Base-by-base conservation (phyloP, 1,284 basidiomycete genomes). In the Sanguinoderma infundibulare region DNA sequence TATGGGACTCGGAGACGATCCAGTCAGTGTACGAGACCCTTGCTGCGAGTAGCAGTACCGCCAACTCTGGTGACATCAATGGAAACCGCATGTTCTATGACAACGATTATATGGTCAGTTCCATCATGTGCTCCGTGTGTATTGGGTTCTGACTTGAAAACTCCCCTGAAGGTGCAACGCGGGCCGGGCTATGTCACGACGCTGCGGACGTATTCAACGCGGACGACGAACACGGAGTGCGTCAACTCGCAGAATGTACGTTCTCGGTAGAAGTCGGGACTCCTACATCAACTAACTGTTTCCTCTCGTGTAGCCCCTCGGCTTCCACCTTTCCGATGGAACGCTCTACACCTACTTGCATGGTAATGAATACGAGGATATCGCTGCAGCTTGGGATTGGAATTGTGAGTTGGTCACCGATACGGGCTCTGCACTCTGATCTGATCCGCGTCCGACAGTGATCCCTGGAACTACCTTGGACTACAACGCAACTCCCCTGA, bases 371-470 rank as follows among this genome's bases (percentile, higher is more conserved):
- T 91, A 91, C 70, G 84, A 87, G 70, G 87, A 90, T 67, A 87
- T 90, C 34, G 77, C 81, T 9, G 87, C 84, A 0, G 79, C 83
- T 1, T 90, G 87, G 88, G 87, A 91, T 69, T 91, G 88, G 88
- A 83, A 89, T 67, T 75, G 89, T 73, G 49, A 57, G 72, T 66
- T 5, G 12, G 5, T 6, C 28, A 17, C 22, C 9, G 42, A 22
- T 20, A 40, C 15, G 6, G 12, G 12, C 20, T 32, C 40, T 20
- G 9, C n/a, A 12, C 9, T 8, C 3, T n/a, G 12, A 9, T n/a
- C 47, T 36, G 28, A 40, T 24, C 5, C 3, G 40, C 24, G 8
- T 28, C 10, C 15, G 24, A 2, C 47, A 73, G 72, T 73, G 15
- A 84, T 91, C 42, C 89, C 89, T 3, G 89, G 89, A 1, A 90